Percentiles rank a stretch among this genome's conserved stretches.
These are phyloP conservation scores for Beta macrorhiza DNA, from an alignment of 179 eudicot genomes.

Conservation along the genomic window DNA sequence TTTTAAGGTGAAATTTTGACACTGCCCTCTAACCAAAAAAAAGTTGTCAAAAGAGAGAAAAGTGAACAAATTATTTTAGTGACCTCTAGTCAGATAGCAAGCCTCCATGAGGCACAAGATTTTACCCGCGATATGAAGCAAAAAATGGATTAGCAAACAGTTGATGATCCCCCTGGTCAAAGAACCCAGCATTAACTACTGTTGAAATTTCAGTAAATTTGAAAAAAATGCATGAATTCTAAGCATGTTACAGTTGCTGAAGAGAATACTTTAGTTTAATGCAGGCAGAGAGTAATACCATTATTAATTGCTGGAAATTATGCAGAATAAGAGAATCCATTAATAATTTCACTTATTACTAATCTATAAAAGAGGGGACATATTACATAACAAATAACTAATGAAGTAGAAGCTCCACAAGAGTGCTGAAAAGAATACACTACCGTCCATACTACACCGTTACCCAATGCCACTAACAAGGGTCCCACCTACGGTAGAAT, in stretches of 20 bases:
- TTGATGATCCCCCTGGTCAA: conserved; percentile 20
- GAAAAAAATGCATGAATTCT: not conserved
- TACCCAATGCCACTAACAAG: not conserved
- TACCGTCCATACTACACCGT: not conserved
- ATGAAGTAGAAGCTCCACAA: not conserved
- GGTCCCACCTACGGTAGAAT: not conserved
- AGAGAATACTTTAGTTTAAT: not conserved
- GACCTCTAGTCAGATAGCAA: not conserved
- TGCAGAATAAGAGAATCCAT: not conserved
- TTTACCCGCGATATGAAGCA: conserved; percentile 14
- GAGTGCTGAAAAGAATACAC: not conserved
- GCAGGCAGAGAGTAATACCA: not conserved
- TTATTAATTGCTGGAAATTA: not conserved
- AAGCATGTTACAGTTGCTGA: not conserved
- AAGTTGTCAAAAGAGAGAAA: not conserved
- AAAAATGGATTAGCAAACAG: conserved; percentile 19
- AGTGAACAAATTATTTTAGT: not conserved
- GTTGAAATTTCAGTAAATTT: not conserved
- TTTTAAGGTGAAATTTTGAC: not conserved
- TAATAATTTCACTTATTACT: not conserved
- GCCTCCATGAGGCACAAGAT: conserved; percentile 12
- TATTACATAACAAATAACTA: not conserved
- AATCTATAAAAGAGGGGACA: not conserved
- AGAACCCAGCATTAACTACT: conserved; percentile 18
- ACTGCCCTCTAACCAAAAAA: not conserved